Percentiles rank a stretch among this genome's conserved stretches.
Evolutionary conservation across 106 monocot genomes (phyloP).

Genomic region (Dendrobium chrysotoxum): DNA sequence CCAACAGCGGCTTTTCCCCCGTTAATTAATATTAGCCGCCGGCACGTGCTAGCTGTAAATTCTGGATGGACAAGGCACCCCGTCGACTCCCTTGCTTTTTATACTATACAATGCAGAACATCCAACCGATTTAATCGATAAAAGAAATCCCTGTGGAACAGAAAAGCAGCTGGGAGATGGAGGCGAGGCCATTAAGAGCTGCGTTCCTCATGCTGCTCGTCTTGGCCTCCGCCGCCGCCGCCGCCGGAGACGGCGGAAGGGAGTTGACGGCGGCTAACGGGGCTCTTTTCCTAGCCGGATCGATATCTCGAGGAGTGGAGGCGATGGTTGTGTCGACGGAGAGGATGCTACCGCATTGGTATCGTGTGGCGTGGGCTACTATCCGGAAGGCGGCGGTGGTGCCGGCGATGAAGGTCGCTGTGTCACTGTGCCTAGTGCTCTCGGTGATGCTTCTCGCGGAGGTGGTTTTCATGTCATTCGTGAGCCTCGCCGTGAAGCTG

Average conservation of each 20-base stretch:
- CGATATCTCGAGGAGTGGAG: neutral
- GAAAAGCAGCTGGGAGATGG: neutral
- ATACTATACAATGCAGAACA: neutral
- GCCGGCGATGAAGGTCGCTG: conserved; percentile 14
- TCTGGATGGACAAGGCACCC: neutral
- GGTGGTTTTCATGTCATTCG: conserved; percentile 25
- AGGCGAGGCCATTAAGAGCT: conserved; percentile 5
- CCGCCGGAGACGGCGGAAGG: neutral
- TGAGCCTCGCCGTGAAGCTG: conserved; percentile 25
- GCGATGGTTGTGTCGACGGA: conserved; percentile 7
- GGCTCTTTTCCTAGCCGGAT: neutral
- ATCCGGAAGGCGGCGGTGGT: conserved; percentile 10
- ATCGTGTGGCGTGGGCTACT: conserved; percentile 6
- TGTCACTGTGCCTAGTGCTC: conserved; percentile 28
- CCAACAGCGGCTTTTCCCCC: no score
- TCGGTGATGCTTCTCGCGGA: conserved; percentile 39
- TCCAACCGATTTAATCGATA: neutral
- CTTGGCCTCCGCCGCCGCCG: neutral
- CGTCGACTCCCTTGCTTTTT: neutral
- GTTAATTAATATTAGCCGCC: no score
- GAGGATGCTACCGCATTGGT: conserved; percentile 8
- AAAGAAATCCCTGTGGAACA: neutral
- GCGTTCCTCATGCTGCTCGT: neutral
- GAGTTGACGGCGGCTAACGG: neutral
- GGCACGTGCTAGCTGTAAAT: neutral